Evolutionary conservation across 768 basidiomycete species (phyloP), one percentile per base, ranked within the genome.

Genomic region (Tulasnella calospora): DNA sequence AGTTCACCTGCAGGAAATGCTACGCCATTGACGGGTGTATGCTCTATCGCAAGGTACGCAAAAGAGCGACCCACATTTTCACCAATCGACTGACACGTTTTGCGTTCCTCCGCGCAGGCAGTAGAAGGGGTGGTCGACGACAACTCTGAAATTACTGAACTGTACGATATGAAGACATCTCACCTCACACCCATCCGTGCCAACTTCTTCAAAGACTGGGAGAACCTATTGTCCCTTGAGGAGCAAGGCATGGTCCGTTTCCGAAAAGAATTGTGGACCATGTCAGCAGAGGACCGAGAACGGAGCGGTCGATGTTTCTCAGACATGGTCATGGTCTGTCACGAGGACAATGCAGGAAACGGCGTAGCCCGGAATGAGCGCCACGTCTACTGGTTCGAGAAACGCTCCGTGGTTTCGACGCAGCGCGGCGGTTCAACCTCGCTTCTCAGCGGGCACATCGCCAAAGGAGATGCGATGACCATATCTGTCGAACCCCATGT

Each of bases 221-320:
- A 99, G 82, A 85, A 87, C 2, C 87, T 99, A 21, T 87, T 99
- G 77, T 87, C 94, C 2, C 82, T 91, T 5, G 98, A 99, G 83
- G 98, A 99, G 83, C 91, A 92, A 78, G 96, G 98, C 80, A 86
- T 93, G 19, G 85, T 92, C 13, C 88, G 93, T 27, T 96, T 94
- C 85, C 90, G 90, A 83, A 94, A 93, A 80, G 96, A 99, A 81
- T 86, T 99, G 12, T 99, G 98, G 98, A 96, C 94, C 0, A 89
- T 97, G 88, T 88, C 89, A 8, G 94, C 95, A 0, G 85, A 84
- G 23, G 91, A 96, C 81, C 88, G 98, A 77, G 94, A 95, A 83
- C 88, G 85, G 76, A 89, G 88, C 57, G 98, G 98, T 2, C 87
- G 96, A 80, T 98, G 96, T 82, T 94, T 98, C 81, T 86, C 88